Evolutionary conservation across 345 rosid genomes (phyloP), one percentile per base, ranked within the genome.

Genomic region (Abelmoschus esculentus): DNA sequence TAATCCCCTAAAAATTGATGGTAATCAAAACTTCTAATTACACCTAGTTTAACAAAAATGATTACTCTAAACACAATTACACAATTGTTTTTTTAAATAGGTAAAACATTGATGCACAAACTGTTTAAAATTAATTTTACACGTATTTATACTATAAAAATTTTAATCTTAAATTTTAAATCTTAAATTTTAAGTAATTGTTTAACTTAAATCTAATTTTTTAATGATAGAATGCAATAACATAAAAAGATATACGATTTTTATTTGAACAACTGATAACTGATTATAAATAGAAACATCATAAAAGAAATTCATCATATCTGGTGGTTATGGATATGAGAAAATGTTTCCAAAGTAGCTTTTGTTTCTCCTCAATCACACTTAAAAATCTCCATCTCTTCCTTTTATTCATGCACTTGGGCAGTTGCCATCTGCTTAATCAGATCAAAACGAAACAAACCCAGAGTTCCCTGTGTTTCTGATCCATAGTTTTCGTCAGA

Each of bases 301-400:
- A 12, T 0, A 1, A n/a, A 52, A 52, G 1, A 15, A 50, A 4
- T 0, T 50, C 22, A 52, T 56, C 2, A 56, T n/a, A 1, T 5
- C 4, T 56, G 60, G 60, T 56, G 14, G 60, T 56, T 56, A 56
- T 9, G 1, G 60, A 22, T 15, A 56, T 59, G 77, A 29, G 32
- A 28, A 65, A 79, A 80, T 82, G 77, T 76, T 83, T 83, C 79
- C 47, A 85, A 84, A 81, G 80, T 52, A 31, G 79, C 80, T 83
- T 81, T 77, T 10, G 63, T 70, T 70, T 19, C 32, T 57, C 36
- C 66, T 49, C 75, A 38, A 74, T 67, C 32, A 7, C 34, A 59
- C 65, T 72, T 69, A 61, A 2, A 70, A 31, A n/a, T 50, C 55
- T 69, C 73, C 5, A 29, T 75, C 73, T 61, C 73, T 47, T 49